A percentile compares a stretch with the other conserved stretches of the same genome.
These are phyloP conservation scores for Capniomyces stellatus DNA, from an alignment of 371 early-diverging fungal genomes.

Conservation along the genomic window DNA sequence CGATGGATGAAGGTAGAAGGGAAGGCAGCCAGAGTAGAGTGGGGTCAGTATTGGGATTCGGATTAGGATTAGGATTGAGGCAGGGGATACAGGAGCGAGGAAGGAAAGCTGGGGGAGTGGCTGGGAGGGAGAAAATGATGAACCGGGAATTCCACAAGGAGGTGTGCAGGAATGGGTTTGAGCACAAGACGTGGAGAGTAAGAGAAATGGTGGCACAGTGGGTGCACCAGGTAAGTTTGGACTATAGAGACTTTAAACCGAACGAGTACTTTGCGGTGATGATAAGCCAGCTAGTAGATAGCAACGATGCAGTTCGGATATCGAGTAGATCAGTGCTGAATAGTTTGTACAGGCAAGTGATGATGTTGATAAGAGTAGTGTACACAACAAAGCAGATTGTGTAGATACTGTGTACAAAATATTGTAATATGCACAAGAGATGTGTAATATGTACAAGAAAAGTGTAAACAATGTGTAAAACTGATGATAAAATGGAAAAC, in stretches of 20 bases:
- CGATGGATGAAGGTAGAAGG: constrained; percentile 1
- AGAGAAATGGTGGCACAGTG: constrained; percentile 24
- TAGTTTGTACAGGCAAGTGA: constrained; percentile 10
- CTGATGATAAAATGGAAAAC: background rate
- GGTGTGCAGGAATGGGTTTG: constrained; percentile 16
- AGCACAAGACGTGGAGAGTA: constrained; percentile 24
- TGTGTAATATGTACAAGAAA: too few species aligned
- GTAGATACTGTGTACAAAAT: background rate
- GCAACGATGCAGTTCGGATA: constrained; percentile 23
- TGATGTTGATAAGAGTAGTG: background rate
- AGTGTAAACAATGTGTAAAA: background rate
- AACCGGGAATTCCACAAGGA: constrained; percentile 15
- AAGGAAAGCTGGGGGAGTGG: background rate
- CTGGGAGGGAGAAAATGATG: too few species aligned
- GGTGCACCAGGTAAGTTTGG: constrained; percentile 5
- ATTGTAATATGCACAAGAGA: too few species aligned
- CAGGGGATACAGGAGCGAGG: background rate
- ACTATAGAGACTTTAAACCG: constrained; percentile 14
- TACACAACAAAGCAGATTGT: background rate
- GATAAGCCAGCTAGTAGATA: constrained; percentile 19
- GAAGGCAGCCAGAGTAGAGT: background rate
- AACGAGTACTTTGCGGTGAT: constrained; percentile 9
- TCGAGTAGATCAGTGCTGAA: constrained; percentile 21
- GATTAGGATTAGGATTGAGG: background rate
- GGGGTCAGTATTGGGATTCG: background rate